Percentiles rank a stretch among this genome's conserved stretches.
Evolutionary conservation across 495 filamentous ascomycete genomes (phyloP).

Genomic region (Aspergillus funiculosus): DNA sequence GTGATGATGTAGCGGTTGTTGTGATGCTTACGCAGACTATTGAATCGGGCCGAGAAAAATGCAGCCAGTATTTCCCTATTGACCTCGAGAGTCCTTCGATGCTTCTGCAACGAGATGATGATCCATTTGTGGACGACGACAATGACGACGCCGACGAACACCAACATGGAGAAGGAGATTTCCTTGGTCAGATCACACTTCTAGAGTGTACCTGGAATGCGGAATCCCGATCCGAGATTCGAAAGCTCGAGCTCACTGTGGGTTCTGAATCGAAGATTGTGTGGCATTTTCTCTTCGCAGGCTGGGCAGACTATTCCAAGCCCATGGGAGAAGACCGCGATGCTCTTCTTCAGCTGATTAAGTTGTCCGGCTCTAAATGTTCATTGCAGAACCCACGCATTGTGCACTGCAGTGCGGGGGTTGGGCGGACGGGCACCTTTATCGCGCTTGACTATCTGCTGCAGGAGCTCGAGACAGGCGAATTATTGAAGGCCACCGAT

Average conservation of each 20-base stretch:
- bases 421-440: conserved; percentile 91
- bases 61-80: conserved; percentile 81
- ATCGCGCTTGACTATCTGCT: conserved; percentile 90
- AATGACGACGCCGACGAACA: too few relatives aligned
- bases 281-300: conserved; percentile 86
- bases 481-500: conserved; percentile 45
- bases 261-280: conserved; percentile 62
- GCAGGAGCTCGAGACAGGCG: conserved; percentile 70
- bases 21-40: conserved; percentile 94
- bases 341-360: conserved; percentile 73
- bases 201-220: conserved; percentile 41
- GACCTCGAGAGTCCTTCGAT: conserved; percentile 50
- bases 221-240: conserved; percentile 49
- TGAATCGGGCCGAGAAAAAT: conserved; percentile 80
- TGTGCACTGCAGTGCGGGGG: conserved; percentile 90
- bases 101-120: conserved; percentile 54
- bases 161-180: conserved; percentile 12
- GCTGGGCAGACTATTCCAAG: conserved; percentile 91
- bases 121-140: conserved; percentile 29
- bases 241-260: conserved; percentile 49
- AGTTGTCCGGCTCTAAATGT: conserved; percentile 66
- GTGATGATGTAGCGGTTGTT: conserved; percentile 70
- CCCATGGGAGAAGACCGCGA: conserved; percentile 73
- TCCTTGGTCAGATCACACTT: conserved; percentile 44
- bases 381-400: conserved; percentile 69